These are phyloP conservation scores for Myriosclerotinia duriaeana DNA, from an alignment of 2,329 filamentous ascomycete species.

Conservation along the genomic window DNA sequence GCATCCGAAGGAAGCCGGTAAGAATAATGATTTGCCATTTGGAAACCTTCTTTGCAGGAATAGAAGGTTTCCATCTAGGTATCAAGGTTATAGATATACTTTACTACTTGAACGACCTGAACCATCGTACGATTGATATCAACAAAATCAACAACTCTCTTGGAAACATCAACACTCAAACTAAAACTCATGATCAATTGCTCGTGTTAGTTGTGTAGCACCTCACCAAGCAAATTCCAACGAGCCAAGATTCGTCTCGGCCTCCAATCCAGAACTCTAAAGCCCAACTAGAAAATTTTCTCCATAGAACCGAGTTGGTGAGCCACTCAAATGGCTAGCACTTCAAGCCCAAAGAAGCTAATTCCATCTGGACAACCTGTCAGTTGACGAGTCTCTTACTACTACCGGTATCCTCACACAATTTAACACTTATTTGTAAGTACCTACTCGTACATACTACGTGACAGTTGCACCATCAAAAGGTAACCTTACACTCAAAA, in stretches of 20 bases:
- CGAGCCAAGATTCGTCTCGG: neutral
- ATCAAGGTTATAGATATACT: neutral
- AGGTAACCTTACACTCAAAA: too few relatives aligned
- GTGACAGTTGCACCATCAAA: too few relatives aligned
- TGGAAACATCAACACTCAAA: neutral
- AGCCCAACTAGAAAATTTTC: neutral
- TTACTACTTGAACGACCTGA: neutral
- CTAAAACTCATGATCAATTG: neutral
- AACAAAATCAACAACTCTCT: neutral
- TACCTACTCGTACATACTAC: too few relatives aligned
- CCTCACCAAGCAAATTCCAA: neutral
- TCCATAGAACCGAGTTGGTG: neutral
- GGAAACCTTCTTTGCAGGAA: conserved; percentile 3
- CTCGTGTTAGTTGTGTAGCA: too few relatives aligned
- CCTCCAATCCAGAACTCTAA: conserved; percentile 4
- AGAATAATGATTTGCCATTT: neutral
- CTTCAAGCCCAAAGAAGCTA: neutral
- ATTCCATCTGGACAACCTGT: neutral
- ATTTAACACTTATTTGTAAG: too few relatives aligned
- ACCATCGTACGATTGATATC: neutral
- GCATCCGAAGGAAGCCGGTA: neutral
- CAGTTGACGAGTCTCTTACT: too few relatives aligned
- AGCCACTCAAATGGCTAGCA: neutral
- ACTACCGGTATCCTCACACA: too few relatives aligned
- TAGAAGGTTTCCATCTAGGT: neutral